A percentile compares a stretch with the other conserved stretches of the same genome.
phyloP scores from a whole-genome alignment of 768 basidiomycete species.

The Russula sp. region DNA sequence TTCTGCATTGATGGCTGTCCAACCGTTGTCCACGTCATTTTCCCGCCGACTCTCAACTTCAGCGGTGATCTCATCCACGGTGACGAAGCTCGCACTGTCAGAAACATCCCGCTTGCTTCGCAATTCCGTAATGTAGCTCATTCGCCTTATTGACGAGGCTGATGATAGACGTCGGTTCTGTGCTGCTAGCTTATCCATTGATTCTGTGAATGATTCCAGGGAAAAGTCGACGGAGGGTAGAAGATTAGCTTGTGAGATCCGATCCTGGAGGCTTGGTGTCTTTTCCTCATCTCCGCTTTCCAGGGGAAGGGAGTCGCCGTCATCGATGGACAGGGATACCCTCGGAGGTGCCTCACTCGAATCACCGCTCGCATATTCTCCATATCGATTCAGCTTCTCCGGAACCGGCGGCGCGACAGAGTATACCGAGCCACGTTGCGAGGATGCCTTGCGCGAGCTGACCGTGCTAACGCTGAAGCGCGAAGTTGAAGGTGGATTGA shows the following conservation, averaged over 20 bases:
- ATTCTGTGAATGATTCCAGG: constrained; percentile 76
- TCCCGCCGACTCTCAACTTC: constrained; percentile 79
- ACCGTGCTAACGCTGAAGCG: constrained; percentile 64
- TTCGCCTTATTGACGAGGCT: constrained; percentile 52
- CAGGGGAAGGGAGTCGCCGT: constrained; percentile 64
- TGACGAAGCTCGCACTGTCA: constrained; percentile 88
- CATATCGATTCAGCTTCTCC: constrained; percentile 30
- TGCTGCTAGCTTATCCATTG: constrained; percentile 56
- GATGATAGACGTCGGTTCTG: constrained; percentile 42
- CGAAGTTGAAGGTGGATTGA: constrained; percentile 47
- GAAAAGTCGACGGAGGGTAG: constrained; percentile 78
- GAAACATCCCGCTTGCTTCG: constrained; percentile 79
- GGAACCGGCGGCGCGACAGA: constrained; percentile 39
- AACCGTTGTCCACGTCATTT: constrained; percentile 56
- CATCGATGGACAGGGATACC: constrained; percentile 72
- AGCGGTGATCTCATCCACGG: constrained; percentile 97
- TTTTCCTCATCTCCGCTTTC: constrained; percentile 47
- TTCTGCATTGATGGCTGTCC: constrained; percentile 66
- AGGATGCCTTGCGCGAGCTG: constrained; percentile 42
- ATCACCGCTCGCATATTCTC: constrained; percentile 30
- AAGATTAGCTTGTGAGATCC: constrained; percentile 49
- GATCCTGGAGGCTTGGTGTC: constrained; percentile 32
- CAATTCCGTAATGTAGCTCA: constrained; percentile 80
- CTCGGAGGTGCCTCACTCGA: constrained; percentile 55
- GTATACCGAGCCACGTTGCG: constrained; percentile 48